phyloP scores from a whole-genome alignment of 768 basidiomycete species.

The Fomitopsis pulvina region DNA sequence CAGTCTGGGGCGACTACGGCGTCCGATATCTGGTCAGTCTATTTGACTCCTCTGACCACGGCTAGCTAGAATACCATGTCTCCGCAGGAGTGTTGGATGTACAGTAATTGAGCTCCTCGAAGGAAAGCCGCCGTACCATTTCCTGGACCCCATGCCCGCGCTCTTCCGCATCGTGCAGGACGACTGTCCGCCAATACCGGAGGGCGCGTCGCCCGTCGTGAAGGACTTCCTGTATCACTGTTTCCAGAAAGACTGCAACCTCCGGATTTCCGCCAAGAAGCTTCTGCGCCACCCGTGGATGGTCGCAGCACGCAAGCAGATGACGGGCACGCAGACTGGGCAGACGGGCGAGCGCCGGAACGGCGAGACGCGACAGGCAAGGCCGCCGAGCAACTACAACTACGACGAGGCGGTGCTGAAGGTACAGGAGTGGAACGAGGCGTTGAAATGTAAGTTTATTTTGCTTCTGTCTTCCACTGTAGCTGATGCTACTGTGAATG shows the following conservation, averaged over 20 bases:
- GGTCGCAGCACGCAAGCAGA: conserved; percentile 74
- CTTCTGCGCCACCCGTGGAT: conserved; percentile 95
- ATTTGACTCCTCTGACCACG: background rate
- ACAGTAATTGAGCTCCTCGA: conserved; percentile 94
- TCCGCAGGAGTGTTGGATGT: conserved; percentile 76
- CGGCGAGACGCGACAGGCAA: conserved; percentile 29
- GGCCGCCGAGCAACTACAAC: conserved; percentile 74
- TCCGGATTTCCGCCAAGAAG: conserved; percentile 92
- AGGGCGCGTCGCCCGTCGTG: conserved; percentile 90
- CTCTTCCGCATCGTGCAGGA: conserved; percentile 98
- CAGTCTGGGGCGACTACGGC: conserved; percentile 96
- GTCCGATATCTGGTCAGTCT: conserved; percentile 84
- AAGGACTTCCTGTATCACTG: conserved; percentile 97
- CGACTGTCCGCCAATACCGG: conserved; percentile 94
- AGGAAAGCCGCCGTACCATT: conserved; percentile 93
- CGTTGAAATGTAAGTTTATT: conserved; percentile 67
- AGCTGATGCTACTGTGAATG: conserved; percentile 1
- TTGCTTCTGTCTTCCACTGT: conserved; percentile 4
- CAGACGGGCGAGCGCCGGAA: conserved; percentile 29
- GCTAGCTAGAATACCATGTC: background rate
- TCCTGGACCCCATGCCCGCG: conserved; percentile 96
- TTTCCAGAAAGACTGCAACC: conserved; percentile 96
- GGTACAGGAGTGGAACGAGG: conserved; percentile 99
- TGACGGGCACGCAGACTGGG: conserved; percentile 36
- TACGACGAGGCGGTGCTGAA: conserved; percentile 91